Base-by-base conservation (phyloP, 441 rosid species). In the Omphalea diandra region DNA sequence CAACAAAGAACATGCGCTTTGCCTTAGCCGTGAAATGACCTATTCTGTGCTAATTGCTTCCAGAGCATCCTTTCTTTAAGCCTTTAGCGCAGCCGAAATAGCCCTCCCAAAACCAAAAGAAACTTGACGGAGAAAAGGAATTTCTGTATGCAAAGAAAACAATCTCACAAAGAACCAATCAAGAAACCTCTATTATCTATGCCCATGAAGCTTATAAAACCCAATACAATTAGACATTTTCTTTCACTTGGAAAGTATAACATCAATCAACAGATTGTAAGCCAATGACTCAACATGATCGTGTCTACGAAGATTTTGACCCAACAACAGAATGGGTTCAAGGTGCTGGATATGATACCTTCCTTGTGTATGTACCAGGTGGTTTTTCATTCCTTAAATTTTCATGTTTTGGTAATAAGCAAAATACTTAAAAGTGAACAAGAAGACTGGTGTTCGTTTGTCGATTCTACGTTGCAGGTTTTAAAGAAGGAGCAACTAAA, bases 331-430 rank as follows among this genome's bases (percentile, higher is more conserved):
- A 78, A 70, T 90, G 97, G 94, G 82, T 2, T 15, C 76, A 64
- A 47, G 88, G 83, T 58, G 75, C 77, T 49, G 76, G 31, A 44
- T 63, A 35, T 26, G 93, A 86, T 69, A 76, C 81, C 40, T 73
- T 89, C 10, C 69, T 81, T 32, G 81, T 84, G 40, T 65, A 77
- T 75, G 79, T 89, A 47, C 85, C 91, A 66, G 97, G 95, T 90
- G 63, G 0, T 2, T 20, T 35, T 35, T 31, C 49, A 27, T 35
- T 17, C 27, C 12, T 17, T 18, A 15, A 14, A 14, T 55, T 55
- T 12, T 12, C 54, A n/a, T 20, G 5, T 50, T 50, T 50, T 6
- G 7, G 27, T 17, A 44, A 44, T 44, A 1, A 44, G 3, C 49
- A 44, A 14, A 44, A 44, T 44, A 11, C n/a, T n/a, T n/a, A n/a